Percentiles rank a stretch among this genome's conserved stretches.
These are phyloP conservation scores for Boletus subcaerulescens DNA, from an alignment of 768 basidiomycete genomes.

Conservation along the genomic window DNA sequence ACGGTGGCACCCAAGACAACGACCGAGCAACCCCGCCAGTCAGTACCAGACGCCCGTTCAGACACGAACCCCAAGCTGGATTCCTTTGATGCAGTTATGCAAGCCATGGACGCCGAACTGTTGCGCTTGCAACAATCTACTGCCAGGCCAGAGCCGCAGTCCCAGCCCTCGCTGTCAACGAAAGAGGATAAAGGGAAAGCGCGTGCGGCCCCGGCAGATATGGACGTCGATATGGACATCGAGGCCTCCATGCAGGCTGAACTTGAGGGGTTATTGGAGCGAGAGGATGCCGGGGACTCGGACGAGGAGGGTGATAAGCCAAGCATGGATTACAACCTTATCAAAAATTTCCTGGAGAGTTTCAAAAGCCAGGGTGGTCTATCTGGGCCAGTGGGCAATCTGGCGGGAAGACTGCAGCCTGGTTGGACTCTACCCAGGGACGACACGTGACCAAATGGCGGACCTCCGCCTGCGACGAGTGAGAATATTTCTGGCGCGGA, in stretches of 20 bases:
- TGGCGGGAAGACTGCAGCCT: constrained; percentile 80
- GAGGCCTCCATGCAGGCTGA: constrained; percentile 91
- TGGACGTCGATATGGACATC: constrained; percentile 60
- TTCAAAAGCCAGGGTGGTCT: constrained; percentile 89
- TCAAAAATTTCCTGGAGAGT: constrained; percentile 96
- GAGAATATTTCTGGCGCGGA: neutral
- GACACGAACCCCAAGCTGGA: constrained; percentile 69
- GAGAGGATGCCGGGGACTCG: constrained; percentile 42
- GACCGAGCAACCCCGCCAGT: constrained; percentile 10
- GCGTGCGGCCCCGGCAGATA: constrained; percentile 31
- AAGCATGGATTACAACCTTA: constrained; percentile 82
- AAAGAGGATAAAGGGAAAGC: constrained; percentile 47
- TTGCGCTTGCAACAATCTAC: constrained; percentile 39
- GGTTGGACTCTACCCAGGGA: constrained; percentile 77
- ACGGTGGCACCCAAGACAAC: constrained; percentile 5
- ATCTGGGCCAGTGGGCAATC: constrained; percentile 87
- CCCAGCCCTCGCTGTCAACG: constrained; percentile 25
- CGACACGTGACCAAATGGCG: constrained; percentile 33
- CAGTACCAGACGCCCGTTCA: constrained; percentile 38
- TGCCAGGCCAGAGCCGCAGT: constrained; percentile 13
- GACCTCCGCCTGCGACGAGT: no score
- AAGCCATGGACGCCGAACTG: constrained; percentile 88
- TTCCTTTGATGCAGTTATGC: constrained; percentile 96
- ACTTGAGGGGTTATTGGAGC: constrained; percentile 60
- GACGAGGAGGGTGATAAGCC: constrained; percentile 49